Conservation (phyloP, 495 filamentous ascomycete species). For the Penicillium antarcticum region DNA sequence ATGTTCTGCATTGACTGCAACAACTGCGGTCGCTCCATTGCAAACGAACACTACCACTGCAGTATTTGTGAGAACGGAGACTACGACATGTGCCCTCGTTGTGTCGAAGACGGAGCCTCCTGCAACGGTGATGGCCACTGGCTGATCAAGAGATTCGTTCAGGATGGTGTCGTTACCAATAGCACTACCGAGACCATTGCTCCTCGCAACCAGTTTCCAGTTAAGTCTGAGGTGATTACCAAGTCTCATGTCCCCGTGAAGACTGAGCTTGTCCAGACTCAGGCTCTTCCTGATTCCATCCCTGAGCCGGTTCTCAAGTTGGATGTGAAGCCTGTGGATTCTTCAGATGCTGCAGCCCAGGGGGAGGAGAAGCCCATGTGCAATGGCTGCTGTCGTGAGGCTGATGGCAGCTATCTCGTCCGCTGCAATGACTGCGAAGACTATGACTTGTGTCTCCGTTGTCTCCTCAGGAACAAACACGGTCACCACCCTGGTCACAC, state of each 20-base stretch:
- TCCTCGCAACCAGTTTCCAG: slow-evolving; percentile 43
- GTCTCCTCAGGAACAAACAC: slow-evolving; percentile 72
- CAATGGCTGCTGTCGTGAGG: slow-evolving; percentile 83
- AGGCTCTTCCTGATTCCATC: neutral
- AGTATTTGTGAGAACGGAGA: slow-evolving; percentile 89
- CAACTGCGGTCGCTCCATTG: slow-evolving; percentile 72
- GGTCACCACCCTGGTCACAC: slow-evolving; percentile 90
- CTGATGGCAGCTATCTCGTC: slow-evolving; percentile 74
- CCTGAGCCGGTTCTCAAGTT: slow-evolving; percentile 16
- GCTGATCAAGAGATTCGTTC: slow-evolving; percentile 86
- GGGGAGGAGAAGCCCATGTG: slow-evolving; percentile 68
- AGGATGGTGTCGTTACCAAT: slow-evolving; percentile 72
- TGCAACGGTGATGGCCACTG: slow-evolving; percentile 80
- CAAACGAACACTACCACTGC: slow-evolving; percentile 89
- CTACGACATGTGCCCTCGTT: slow-evolving; percentile 85
- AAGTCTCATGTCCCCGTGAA: slow-evolving; percentile 15
- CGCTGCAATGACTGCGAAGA: slow-evolving; percentile 84
- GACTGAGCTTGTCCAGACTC: too few species aligned
- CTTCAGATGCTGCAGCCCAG: slow-evolving; percentile 8
- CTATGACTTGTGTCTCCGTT: slow-evolving; percentile 85
- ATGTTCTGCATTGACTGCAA: slow-evolving; percentile 84
- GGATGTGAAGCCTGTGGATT: neutral
- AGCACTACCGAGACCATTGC: slow-evolving; percentile 79
- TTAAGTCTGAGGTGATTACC: slow-evolving; percentile 8
- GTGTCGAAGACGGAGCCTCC: slow-evolving; percentile 68